These are phyloP conservation scores for Geosmithia putterillii DNA, from an alignment of 2,329 filamentous ascomycete genomes.

Conservation along the genomic window DNA sequence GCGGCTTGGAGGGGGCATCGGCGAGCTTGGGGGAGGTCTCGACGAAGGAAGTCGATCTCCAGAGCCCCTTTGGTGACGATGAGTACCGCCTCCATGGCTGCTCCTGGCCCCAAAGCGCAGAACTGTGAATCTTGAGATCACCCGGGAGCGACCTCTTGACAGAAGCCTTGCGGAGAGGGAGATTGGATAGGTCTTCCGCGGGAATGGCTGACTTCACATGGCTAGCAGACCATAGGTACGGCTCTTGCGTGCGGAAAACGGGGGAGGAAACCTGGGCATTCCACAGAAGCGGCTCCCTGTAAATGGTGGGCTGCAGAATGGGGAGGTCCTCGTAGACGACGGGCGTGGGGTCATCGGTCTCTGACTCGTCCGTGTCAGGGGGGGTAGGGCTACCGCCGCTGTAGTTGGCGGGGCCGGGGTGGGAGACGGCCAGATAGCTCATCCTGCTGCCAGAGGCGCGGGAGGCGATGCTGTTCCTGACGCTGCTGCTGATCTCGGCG, in stretches of 20 bases:
- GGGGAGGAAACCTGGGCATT: background rate
- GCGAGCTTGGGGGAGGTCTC: background rate
- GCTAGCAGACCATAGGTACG: constrained; percentile 1
- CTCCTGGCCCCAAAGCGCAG: background rate
- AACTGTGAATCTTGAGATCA: background rate
- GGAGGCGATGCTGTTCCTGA: background rate
- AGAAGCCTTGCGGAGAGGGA: background rate
- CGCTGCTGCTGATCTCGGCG: background rate
- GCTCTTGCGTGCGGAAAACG: background rate
- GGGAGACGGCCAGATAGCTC: constrained; percentile 1
- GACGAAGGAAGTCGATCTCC: background rate
- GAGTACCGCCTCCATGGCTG: background rate
- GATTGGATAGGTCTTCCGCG: background rate
- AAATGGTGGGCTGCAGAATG: background rate
- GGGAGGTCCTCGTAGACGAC: background rate
- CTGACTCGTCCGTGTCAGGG: constrained; percentile 34
- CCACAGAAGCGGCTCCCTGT: background rate
- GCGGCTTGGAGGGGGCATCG: constrained; percentile 1
- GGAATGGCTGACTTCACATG: background rate
- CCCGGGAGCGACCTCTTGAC: background rate
- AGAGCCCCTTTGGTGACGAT: background rate
- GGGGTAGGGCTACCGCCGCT: constrained; percentile 33
- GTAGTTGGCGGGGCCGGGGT: constrained; percentile 15
- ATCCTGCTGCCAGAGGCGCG: background rate
- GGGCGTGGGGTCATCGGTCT: constrained; percentile 5